Evolutionary conservation across 441 rosid genomes (phyloP), one percentile per base, ranked within the genome.

Genomic region (Pelargonium fulgidum): DNA sequence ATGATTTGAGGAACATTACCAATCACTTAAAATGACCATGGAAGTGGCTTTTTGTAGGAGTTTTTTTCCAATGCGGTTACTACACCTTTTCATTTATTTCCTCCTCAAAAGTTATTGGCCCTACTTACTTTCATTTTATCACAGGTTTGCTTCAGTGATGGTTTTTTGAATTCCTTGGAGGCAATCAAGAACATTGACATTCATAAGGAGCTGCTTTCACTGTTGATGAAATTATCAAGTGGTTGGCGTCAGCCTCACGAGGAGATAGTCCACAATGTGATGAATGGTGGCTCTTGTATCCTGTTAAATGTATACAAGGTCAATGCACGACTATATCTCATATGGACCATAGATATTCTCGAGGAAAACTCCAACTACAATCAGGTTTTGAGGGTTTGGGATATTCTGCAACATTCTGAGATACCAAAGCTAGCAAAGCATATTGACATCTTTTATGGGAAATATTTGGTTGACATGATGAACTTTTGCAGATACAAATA

Each of bases 361-460:
- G 58, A 68, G 70, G 82, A 73, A 22, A 12, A 33, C 0, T 64
- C 62, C 10, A 39, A 41, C 22, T 33, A 73, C 41, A 39, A 71
- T 33, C 88, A 84, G 70, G 69, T 81, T 29, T 29, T 81, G 19
- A 85, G 72, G 80, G 70, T 77, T 4, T 86, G 85, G 88, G 81
- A 83, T 11, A 50, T 83, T 11, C 16, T 86, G 72, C 76, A 81
- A 67, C 56, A 41, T 42, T 70, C 22, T 12, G 77, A 74, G 45
- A 44, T 71, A 3, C 71, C 70, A 33, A 62, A 59, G 44, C 65
- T 74, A 3, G 76, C 14, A 3, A 24, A 73, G 16, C 58, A 69
- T 54, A 67, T 86, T 2, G 68, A 66, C 12, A 20, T 0, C 9
- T 14, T 72, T 11, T 64, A 77, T 52, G 67, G 14, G 48, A 44